Evolutionary conservation across 805 yeast genomes (phyloP).

Genomic region (Candida peoriensis): DNA sequence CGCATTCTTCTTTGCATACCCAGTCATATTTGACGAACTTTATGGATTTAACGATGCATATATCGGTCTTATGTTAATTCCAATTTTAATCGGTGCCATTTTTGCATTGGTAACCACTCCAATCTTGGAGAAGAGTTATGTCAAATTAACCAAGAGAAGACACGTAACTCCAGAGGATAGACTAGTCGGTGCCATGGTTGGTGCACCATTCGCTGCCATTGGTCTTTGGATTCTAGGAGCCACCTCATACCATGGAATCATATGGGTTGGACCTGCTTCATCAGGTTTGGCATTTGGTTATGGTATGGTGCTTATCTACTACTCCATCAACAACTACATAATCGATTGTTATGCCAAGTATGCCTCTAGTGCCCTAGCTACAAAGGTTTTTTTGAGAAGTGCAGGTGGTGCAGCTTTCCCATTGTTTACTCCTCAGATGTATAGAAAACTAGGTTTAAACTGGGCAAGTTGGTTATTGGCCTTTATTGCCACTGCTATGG

Average conservation of each 20-base stretch:
- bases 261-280: constrained; percentile 77
- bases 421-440: constrained; percentile 77
- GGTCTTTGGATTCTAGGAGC: constrained; percentile 80
- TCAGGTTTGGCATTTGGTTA: constrained; percentile 79
- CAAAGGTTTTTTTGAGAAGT: constrained; percentile 73
- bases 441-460: constrained; percentile 62
- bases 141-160: constrained; percentile 45
- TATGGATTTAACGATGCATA: constrained; percentile 74
- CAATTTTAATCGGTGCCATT: constrained; percentile 82
- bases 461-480: constrained; percentile 83
- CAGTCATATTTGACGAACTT: constrained; percentile 75
- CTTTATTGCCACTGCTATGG: constrained; percentile 73
- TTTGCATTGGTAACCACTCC: constrained; percentile 75
- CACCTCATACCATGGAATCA: constrained; percentile 60
- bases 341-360: constrained; percentile 83
- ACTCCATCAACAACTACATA: constrained; percentile 76
- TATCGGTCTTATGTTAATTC: constrained; percentile 84
- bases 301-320: constrained; percentile 72
- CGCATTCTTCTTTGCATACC: constrained; percentile 94
- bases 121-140: constrained; percentile 58
- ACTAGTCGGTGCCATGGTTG: constrained; percentile 74
- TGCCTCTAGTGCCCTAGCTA: constrained; percentile 78
- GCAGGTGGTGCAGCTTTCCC: constrained; percentile 90
- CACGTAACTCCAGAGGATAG: constrained; percentile 76
- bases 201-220: constrained; percentile 78